Evolutionary conservation across 257 asterid species (phyloP).

Genomic region (Solanum lycopersicoides): DNA sequence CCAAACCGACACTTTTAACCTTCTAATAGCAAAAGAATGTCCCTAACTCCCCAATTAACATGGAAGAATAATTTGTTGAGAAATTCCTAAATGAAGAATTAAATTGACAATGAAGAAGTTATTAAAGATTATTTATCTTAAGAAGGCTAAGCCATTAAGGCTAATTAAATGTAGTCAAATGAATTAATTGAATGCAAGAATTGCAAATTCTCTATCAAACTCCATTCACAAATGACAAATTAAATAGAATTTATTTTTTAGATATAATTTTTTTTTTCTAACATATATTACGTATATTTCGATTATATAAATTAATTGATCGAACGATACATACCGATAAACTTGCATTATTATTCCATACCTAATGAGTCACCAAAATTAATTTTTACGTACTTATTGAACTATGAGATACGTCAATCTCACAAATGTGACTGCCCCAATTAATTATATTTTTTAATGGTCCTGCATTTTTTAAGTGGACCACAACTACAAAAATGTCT

Average conservation of each 20-base stretch:
- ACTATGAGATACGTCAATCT: background rate
- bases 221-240: background rate
- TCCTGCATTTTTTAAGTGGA: background rate
- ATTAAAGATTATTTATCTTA: background rate
- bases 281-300: background rate
- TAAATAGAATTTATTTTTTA: background rate
- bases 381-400: background rate
- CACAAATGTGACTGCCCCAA: background rate
- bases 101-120: too few relatives aligned
- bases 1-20: background rate
- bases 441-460: background rate
- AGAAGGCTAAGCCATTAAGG: background rate
- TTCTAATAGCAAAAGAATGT: background rate
- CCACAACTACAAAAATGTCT: background rate
- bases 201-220: background rate
- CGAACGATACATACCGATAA: background rate
- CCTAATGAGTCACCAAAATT: background rate
- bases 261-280: background rate
- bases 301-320: background rate
- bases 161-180: background rate
- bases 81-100: background rate
- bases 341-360: too few relatives aligned
- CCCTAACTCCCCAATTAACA: background rate
- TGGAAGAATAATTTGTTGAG: background rate
- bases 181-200: background rate